Conservation (phyloP, 106 monocot genomes). For the Platanthera guangdongensis region DNA sequence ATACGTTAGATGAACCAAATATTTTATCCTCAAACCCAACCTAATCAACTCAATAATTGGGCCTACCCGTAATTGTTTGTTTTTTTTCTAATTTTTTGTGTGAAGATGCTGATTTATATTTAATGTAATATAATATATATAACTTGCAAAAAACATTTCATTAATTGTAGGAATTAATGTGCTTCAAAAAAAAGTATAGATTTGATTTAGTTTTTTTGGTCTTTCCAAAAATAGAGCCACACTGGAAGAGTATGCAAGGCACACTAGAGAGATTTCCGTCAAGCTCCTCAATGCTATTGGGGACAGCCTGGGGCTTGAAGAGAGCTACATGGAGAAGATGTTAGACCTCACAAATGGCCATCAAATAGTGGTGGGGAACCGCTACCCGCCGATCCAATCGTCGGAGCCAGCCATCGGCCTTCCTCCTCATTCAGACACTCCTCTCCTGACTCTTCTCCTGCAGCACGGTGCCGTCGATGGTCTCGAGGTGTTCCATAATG, state of each 20-base stretch:
- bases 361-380: slow-evolving; percentile 31
- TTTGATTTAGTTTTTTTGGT: too few species aligned
- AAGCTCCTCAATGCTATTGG: neutral
- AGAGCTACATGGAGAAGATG: neutral
- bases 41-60: too few species aligned
- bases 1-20: too few species aligned
- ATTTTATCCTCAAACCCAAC: too few species aligned
- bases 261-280: neutral
- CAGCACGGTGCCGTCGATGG: neutral
- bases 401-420: slow-evolving; percentile 15
- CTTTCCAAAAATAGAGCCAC: neutral
- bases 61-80: too few species aligned
- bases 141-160: too few species aligned
- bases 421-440: neutral
- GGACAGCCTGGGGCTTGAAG: neutral
- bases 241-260: neutral
- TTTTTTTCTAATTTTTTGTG: too few species aligned
- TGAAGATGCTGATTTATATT: too few species aligned
- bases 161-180: too few species aligned
- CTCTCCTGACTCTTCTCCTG: neutral
- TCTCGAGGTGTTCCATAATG: neutral
- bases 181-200: too few species aligned
- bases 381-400: slow-evolving; percentile 29
- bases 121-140: too few species aligned
- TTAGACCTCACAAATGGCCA: slow-evolving; percentile 5